Percentiles rank a stretch among this genome's conserved stretches.
phyloP scores from a whole-genome alignment of 1,284 basidiomycete genomes.

The Psilocybe mexicana region DNA sequence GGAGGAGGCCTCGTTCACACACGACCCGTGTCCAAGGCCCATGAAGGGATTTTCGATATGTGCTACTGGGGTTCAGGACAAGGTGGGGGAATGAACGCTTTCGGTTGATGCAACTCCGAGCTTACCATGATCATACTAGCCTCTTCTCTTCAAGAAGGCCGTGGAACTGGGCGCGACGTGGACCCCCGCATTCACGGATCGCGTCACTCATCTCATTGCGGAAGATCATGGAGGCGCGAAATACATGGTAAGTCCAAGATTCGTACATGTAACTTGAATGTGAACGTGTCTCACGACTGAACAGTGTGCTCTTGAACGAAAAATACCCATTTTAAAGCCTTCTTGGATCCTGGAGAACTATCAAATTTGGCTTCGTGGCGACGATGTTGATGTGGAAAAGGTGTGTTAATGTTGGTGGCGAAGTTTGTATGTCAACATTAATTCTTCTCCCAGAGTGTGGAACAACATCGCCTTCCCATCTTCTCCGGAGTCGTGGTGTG shows the following conservation, averaged over 20 bases:
- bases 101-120: background rate
- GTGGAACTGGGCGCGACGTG: constrained; percentile 72
- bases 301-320: constrained; percentile 73
- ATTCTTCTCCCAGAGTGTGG: constrained; percentile 44
- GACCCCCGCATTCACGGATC: constrained; percentile 71
- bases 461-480: constrained; percentile 58
- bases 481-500: constrained; percentile 66
- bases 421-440: background rate
- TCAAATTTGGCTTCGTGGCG: constrained; percentile 73
- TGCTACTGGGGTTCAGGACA: constrained; percentile 72
- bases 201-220: constrained; percentile 80
- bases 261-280: background rate
- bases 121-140: constrained; percentile 37
- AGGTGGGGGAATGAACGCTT: constrained; percentile 42
- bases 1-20: constrained; percentile 40
- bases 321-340: constrained; percentile 71
- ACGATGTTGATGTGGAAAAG: constrained; percentile 63
- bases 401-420: constrained; percentile 18
- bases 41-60: constrained; percentile 66
- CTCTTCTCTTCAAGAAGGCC: constrained; percentile 69
- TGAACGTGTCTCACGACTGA: constrained; percentile 1
- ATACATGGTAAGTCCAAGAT: constrained; percentile 52
- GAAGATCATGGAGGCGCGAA: constrained; percentile 72
- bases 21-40: constrained; percentile 63
- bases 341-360: constrained; percentile 73